Evolutionary conservation across 1,284 basidiomycete genomes (phyloP).

Genomic region (Neolentinus lepideus): DNA sequence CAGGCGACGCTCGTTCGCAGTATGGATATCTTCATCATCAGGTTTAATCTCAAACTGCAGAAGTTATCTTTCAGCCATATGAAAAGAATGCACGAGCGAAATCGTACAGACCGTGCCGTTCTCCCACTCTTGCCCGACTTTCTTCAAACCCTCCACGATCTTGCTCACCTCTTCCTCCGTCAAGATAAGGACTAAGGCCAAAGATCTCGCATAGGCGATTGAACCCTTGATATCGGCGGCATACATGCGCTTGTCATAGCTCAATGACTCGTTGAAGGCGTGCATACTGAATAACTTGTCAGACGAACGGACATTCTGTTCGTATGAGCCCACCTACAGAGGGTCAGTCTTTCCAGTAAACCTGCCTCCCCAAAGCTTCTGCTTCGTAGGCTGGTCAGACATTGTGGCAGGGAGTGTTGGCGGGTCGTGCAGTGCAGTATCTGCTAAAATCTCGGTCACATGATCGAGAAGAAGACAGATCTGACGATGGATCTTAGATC

Average conservation of each 20-base stretch:
- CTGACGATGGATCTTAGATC: not conserved
- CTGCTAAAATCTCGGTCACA: not conserved
- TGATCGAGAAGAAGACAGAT: not conserved
- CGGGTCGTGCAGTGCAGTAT: no score
- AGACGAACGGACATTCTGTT: not conserved
- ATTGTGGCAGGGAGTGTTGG: constrained; percentile 22
- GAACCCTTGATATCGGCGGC: constrained; percentile 90
- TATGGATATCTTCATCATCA: constrained; percentile 98
- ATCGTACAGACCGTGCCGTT: constrained; percentile 49
- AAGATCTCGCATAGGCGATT: constrained; percentile 90
- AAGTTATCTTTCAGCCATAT: no score
- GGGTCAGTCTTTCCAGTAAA: constrained; percentile 88
- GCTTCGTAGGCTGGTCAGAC: constrained; percentile 60
- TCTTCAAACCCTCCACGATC: constrained; percentile 74
- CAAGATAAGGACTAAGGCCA: constrained; percentile 76
- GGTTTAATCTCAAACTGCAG: constrained; percentile 61
- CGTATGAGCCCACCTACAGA: constrained; percentile 45
- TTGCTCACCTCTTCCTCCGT: constrained; percentile 66
- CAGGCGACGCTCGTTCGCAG: constrained; percentile 95
- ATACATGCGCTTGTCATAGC: constrained; percentile 93
- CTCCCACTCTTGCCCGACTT: constrained; percentile 84
- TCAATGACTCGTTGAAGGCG: constrained; percentile 91
- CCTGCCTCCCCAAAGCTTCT: constrained; percentile 85
- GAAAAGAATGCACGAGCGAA: not conserved
- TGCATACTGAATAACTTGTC: constrained; percentile 66